These are phyloP conservation scores for Talaromyces funiculosus DNA, from an alignment of 2,329 filamentous ascomycete species.

Conservation along the genomic window DNA sequence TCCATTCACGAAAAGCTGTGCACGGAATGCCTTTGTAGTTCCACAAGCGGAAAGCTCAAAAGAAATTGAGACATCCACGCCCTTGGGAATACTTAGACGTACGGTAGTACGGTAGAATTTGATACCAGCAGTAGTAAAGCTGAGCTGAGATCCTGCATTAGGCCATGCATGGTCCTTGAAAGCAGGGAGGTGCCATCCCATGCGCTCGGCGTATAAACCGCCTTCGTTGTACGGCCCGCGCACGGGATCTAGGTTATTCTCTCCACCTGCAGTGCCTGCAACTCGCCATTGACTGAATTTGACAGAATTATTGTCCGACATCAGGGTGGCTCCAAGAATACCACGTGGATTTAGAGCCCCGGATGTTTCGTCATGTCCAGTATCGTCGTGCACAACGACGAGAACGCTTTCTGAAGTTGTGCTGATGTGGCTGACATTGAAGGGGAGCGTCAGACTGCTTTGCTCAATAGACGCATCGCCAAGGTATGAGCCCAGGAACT, in stretches of 20 bases:
- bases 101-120: background rate
- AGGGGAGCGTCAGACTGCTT: slow-evolving; percentile 52
- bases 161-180: slow-evolving; percentile 47
- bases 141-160: background rate
- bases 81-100: background rate
- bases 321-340: slow-evolving; percentile 44
- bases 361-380: slow-evolving; percentile 64
- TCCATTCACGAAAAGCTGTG: slow-evolving; percentile 58
- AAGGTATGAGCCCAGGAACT: slow-evolving; percentile 59
- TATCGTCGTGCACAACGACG: slow-evolving; percentile 67
- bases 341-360: slow-evolving; percentile 53
- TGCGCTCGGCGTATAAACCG: slow-evolving; percentile 50
- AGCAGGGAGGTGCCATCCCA: slow-evolving; percentile 52
- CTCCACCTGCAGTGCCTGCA: slow-evolving; percentile 54
- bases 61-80: slow-evolving; percentile 2
- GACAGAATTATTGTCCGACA: slow-evolving; percentile 26
- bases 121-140: background rate
- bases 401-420: slow-evolving; percentile 49
- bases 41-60: background rate
- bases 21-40: slow-evolving; percentile 29
- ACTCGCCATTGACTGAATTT: slow-evolving; percentile 46
- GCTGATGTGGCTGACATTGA: slow-evolving; percentile 50
- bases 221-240: slow-evolving; percentile 55
- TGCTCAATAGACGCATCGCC: slow-evolving; percentile 49
- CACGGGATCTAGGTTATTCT: slow-evolving; percentile 46